Evolutionary conservation across 1,284 basidiomycete genomes (phyloP), one percentile per base, ranked within the genome.

Genomic region (Lentinula novae-zelandiae): DNA sequence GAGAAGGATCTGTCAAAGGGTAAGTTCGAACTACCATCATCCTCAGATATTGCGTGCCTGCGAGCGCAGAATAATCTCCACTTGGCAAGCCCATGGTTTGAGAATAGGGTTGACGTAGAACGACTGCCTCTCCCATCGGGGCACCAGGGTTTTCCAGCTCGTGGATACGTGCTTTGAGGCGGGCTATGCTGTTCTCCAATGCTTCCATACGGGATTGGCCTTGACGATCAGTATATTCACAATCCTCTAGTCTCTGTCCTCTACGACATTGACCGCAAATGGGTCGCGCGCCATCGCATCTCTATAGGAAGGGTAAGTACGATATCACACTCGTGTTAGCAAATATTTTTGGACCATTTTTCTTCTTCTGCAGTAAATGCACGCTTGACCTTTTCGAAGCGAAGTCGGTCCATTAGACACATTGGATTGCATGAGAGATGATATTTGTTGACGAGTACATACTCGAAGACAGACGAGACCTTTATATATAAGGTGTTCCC

Each of bases 81-180:
- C 63, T 5, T 68, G 51, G 66, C 73, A 34, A 71, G 63, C 7
- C 65, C 63, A 50, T 63, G 60, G n/a, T 72, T 38, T 3, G 72
- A 68, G 3, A 66, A 65, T 65, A 27, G 55, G 48, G 27, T n/a
- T 42, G 46, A 17, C 39, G 31, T 36, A 56, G 15, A 62, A 39
- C 9, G 39, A 57, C 33, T 20, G 46, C 17, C 20, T 49, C 42
- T 6, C 20, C 27, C 54, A 17, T 31, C 1, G 54, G 38, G 27
- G 22, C 27, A 42, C 20, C 42, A 55, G 62, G 60, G 59, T 62
- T 49, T 55, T 66, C 62, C 5, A 65, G 53, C 33, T 62, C 65
- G 27, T 53, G 33, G 34, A 66, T 57, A 15, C 62, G 62, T 20
- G 51, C 49, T 50, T 65, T 57, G 5, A 65, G 55, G 15, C 53